Evolutionary conservation across 2,329 filamentous ascomycete genomes (phyloP), one percentile per base, ranked within the genome.

Genomic region (Curvularia eragrostidis): DNA sequence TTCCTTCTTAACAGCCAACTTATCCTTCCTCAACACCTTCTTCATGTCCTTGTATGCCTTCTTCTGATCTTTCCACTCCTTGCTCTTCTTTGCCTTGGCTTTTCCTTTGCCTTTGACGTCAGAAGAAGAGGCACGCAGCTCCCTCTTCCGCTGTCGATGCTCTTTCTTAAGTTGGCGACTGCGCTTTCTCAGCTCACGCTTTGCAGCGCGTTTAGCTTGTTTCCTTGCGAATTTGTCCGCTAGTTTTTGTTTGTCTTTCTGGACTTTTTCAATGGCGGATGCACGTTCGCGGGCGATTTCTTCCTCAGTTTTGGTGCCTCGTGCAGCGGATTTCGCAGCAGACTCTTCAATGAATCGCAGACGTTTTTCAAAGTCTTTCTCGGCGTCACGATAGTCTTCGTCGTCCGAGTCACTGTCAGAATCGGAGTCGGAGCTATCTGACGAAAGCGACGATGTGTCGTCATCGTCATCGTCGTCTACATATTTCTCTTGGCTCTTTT

Each of bases 241-340:
- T 6, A 59, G 39, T 8, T 28, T 47, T 18, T 61, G 62, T 24
- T 63, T 69, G 10, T 71, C 62, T 9, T 48, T 26, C 6, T 59
- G 48, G 0, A 73, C 73, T 52, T 63, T 62, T 23, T 66, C 64
- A 21, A 73, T 69, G 7, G 67, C 71, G 7, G 60, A 46, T 10
- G 61, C 62, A n/a, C 71, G 68, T 43, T 73, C 70, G 3, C 51
- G 53, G 4, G 61, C 59, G 18, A 74, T 68, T 23, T 67, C 61
- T 36, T 59, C 41, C 7, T 54, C 36, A 8, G 47, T 43, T 42
- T 72, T 72, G 41, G 70, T 72, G 48, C 72, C 72, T 48, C 71
- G 71, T 5, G 51, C 24, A 13, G 52, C 51, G 1, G 69, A 55
- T 19, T 28, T 26, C 1, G 28, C 30, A 8, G 61, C 32, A 8